Percentiles rank a stretch among this genome's conserved stretches.
Evolutionary conservation across 1,139 yeast species (phyloP).

Genomic region (Taiozyma sp.): DNA sequence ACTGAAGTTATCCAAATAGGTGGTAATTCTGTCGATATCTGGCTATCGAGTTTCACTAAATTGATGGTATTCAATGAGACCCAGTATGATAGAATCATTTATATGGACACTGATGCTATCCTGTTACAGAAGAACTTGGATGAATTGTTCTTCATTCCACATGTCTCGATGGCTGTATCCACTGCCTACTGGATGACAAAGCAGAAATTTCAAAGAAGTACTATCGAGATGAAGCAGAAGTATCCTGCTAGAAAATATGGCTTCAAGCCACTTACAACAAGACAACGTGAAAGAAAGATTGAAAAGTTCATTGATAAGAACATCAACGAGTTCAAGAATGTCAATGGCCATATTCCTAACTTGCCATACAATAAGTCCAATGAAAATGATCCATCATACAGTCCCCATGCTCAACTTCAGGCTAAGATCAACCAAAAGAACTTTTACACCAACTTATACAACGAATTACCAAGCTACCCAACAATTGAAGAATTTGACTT

Average conservation of each 20-base stretch:
- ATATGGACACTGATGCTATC: conserved; percentile 37
- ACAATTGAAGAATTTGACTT: conserved; percentile 12
- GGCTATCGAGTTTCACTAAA: conserved; percentile 53
- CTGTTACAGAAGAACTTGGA: conserved; percentile 32
- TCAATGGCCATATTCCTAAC: neutral
- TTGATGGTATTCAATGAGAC: conserved; percentile 44
- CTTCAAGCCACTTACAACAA: conserved; percentile 11
- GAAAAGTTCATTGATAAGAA: conserved; percentile 1
- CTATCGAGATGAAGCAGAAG: conserved; percentile 1
- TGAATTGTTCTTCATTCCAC: conserved; percentile 43
- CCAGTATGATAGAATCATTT: conserved; percentile 42
- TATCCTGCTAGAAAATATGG: conserved; percentile 10
- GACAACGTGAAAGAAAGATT: conserved; percentile 8
- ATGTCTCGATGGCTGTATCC: conserved; percentile 30
- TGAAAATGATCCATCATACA: neutral
- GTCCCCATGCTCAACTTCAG: neutral
- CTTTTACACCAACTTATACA: conserved; percentile 16
- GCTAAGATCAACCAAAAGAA: conserved; percentile 10
- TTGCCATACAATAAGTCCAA: neutral
- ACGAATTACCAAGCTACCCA: conserved; percentile 14
- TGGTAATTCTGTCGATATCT: conserved; percentile 28
- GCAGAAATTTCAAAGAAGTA: conserved; percentile 1
- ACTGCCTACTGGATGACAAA: conserved; percentile 26
- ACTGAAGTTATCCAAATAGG: conserved; percentile 22
- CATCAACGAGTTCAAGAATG: neutral